Evolutionary conservation across 345 rosid genomes (phyloP).

Genomic region (Limnanthes douglasii): DNA sequence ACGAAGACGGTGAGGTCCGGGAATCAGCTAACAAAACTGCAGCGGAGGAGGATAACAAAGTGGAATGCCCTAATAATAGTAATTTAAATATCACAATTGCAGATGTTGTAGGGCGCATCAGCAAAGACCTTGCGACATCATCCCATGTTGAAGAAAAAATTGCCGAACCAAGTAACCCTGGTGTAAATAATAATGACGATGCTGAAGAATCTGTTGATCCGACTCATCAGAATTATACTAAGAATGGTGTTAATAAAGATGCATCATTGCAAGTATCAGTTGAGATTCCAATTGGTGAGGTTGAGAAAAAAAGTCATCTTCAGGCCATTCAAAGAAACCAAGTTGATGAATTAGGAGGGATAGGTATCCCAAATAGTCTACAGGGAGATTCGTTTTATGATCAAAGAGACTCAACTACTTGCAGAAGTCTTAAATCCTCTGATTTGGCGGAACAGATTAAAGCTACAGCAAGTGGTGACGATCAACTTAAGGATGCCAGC

Average conservation of each 20-base stretch:
- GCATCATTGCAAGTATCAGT: conserved; percentile 15
- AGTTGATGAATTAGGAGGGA: conserved; percentile 11
- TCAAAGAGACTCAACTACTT: conserved; percentile 14
- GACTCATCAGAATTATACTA: conserved; percentile 8
- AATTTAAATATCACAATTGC: conserved; percentile 14
- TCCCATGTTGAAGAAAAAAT: conserved; percentile 16
- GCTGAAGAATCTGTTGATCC: conserved; percentile 10
- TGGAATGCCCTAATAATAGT: conserved; percentile 3
- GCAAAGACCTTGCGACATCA: conserved; percentile 11
- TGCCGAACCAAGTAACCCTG: conserved; percentile 11
- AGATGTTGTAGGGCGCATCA: conserved; percentile 10
- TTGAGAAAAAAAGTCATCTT: conserved; percentile 8
- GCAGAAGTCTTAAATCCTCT: conserved; percentile 21
- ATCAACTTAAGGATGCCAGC: conserved; percentile 21
- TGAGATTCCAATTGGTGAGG: conserved; percentile 14
- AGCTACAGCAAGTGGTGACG: conserved; percentile 19
- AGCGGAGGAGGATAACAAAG: conserved; percentile 14
- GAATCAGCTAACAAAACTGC: conserved; percentile 16
- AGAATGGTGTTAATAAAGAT: conserved; percentile 10
- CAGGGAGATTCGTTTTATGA: conserved; percentile 18
- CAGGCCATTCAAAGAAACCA: conserved; percentile 10
- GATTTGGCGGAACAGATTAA: conserved; percentile 20
- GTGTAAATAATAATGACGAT: conserved; percentile 12
- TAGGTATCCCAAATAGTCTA: conserved; percentile 11
- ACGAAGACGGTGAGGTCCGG: conserved; percentile 55